Evolutionary conservation across 2,329 filamentous ascomycete species (phyloP).

Genomic region (Zasmidium cellare): DNA sequence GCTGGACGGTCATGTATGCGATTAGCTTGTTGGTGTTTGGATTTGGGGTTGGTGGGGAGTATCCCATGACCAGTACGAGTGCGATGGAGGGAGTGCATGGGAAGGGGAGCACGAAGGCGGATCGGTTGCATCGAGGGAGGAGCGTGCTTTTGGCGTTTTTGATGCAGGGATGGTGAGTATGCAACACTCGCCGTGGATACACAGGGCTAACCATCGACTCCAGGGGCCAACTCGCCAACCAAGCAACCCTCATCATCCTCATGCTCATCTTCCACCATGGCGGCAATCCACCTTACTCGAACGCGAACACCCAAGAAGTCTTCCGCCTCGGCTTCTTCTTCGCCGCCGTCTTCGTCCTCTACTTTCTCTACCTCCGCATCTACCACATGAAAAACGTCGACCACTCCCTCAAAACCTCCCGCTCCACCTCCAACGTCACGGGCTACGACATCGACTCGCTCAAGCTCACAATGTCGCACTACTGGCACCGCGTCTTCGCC

Average conservation of each 20-base stretch:
- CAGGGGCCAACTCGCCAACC: constrained; percentile 80
- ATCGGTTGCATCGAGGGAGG: constrained; percentile 87
- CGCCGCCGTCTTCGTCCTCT: constrained; percentile 81
- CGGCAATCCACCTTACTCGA: constrained; percentile 73
- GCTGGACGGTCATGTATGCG: constrained; percentile 93
- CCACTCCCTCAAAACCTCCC: constrained; percentile 76
- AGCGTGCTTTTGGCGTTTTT: constrained; percentile 91
- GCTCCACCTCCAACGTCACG: constrained; percentile 67
- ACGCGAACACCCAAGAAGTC: constrained; percentile 76
- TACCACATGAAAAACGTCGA: constrained; percentile 86
- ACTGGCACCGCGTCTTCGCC: constrained; percentile 5
- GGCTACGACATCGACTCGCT: constrained; percentile 12
- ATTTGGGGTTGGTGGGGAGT: constrained; percentile 72
- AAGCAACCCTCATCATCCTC: constrained; percentile 78
- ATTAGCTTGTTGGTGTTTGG: constrained; percentile 89
- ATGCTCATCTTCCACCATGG: constrained; percentile 84
- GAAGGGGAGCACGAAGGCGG: constrained; percentile 80
- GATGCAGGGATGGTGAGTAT: constrained; percentile 79
- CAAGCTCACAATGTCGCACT: constrained; percentile 5
- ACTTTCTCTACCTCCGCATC: constrained; percentile 90
- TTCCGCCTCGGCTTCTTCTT: constrained; percentile 88
- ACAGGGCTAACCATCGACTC: not conserved
- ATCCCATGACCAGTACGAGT: constrained; percentile 92
- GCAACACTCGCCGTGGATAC: not conserved
- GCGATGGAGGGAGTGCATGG: constrained; percentile 75